Conservation (phyloP, 2,329 filamentous ascomycete species). For the Phialemoniopsis sp. region DNA sequence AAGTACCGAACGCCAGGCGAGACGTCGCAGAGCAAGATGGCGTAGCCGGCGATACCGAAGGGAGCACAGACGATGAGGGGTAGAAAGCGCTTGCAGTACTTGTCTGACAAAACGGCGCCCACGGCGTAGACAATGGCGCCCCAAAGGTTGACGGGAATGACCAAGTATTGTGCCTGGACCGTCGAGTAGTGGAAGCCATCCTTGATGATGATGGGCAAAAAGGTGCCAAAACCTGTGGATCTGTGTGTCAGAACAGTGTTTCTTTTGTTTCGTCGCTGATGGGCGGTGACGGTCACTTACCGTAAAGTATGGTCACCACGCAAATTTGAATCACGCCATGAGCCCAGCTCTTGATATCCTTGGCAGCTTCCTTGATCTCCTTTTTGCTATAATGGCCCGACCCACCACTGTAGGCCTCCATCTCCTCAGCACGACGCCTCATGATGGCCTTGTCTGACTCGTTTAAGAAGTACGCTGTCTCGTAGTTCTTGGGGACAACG, state of each 20-base stretch:
- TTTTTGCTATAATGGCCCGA: conserved; percentile 14
- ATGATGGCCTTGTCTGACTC: conserved; percentile 13
- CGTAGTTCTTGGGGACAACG: conserved; percentile 11
- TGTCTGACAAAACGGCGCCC: conserved; percentile 30
- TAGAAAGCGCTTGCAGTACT: conserved; percentile 27
- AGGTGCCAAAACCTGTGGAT: conserved; percentile 27
- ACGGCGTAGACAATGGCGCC: conserved; percentile 30
- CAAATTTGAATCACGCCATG: conserved; percentile 29
- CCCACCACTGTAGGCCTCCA: conserved; percentile 15
- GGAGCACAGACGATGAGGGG: conserved; percentile 23
- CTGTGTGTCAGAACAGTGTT: no score
- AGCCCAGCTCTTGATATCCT: conserved; percentile 19
- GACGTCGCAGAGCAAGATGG: conserved; percentile 16
- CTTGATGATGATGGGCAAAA: conserved; percentile 34
- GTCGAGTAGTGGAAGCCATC: conserved; percentile 30
- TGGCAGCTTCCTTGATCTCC: conserved; percentile 16
- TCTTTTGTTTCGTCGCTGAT: no score
- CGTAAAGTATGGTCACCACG: conserved; percentile 31
- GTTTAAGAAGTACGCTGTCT: conserved; percentile 15
- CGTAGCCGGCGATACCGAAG: conserved; percentile 18
- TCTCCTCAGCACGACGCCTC: conserved; percentile 14
- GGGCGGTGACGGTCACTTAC: no score
- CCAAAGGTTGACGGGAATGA: conserved; percentile 35
- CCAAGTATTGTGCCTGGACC: conserved; percentile 30
- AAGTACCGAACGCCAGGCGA: conserved; percentile 16